Evolutionary conservation across 345 rosid species (phyloP).

Genomic region (Arabis alpina): DNA sequence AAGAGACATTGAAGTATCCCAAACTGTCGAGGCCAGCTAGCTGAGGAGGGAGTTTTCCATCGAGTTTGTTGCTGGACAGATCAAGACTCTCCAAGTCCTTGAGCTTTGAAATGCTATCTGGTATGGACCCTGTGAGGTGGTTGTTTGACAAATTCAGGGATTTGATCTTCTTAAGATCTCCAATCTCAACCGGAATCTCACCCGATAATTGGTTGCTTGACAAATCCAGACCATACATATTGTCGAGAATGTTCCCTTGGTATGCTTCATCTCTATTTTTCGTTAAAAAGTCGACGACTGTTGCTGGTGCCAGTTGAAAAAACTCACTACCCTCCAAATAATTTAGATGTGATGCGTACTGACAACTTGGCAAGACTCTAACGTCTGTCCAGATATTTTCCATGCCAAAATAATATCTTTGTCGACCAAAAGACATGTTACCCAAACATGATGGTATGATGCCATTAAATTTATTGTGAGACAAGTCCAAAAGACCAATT

Average conservation of each 20-base stretch:
- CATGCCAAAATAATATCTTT: too few relatives aligned
- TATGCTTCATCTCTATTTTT: constrained; percentile 31
- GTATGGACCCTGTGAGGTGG: constrained; percentile 58
- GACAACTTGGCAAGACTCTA: too few relatives aligned
- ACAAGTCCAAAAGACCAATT: constrained; percentile 29
- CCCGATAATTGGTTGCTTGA: constrained; percentile 59
- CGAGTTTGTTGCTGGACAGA: constrained; percentile 62
- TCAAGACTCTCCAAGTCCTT: constrained; percentile 49
- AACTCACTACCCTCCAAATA: neutral
- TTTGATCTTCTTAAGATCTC: constrained; percentile 48
- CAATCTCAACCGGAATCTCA: constrained; percentile 57
- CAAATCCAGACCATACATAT: constrained; percentile 57
- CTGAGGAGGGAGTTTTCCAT: constrained; percentile 57
- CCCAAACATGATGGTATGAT: constrained; percentile 27
- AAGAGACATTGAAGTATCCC: constrained; percentile 61
- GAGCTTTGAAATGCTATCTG: constrained; percentile 54
- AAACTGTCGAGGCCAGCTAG: constrained; percentile 51
- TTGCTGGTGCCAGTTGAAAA: neutral
- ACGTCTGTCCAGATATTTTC: too few relatives aligned
- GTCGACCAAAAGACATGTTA: constrained; percentile 25
- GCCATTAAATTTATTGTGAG: constrained; percentile 31
- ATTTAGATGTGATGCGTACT: too few relatives aligned
- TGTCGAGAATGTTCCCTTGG: constrained; percentile 39
- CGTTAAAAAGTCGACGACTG: constrained; percentile 21
- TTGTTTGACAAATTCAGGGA: constrained; percentile 55